Conservation (phyloP, 164 flowering plant genomes). For the Magnolia sinica region DNA sequence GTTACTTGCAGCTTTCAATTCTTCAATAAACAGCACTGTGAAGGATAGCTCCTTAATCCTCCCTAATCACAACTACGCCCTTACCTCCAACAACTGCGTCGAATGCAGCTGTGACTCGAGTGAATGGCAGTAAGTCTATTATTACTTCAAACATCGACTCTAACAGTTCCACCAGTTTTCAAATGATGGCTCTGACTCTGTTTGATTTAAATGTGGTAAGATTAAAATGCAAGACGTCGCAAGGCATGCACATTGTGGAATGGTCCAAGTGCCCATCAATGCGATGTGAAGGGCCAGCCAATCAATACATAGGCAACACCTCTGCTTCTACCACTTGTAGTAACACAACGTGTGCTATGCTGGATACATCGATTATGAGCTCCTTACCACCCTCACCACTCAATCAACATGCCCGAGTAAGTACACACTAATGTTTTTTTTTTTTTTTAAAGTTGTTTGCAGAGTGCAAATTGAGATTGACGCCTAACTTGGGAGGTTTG, state of each 20-base stretch:
- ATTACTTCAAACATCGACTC: neutral
- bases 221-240: slow-evolving; percentile 51
- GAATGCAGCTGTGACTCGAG: slow-evolving; percentile 49
- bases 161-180: neutral
- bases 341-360: slow-evolving; percentile 49
- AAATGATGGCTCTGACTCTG: neutral
- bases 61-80: slow-evolving; percentile 46
- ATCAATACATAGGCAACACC: slow-evolving; percentile 37
- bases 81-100: slow-evolving; percentile 64
- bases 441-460: too few species aligned
- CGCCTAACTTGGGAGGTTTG: too few species aligned
- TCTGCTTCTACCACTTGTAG: slow-evolving; percentile 21
- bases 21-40: slow-evolving; percentile 34
- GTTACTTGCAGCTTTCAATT: slow-evolving; percentile 45
- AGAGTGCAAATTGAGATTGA: neutral
- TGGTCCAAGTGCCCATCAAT: slow-evolving; percentile 47
- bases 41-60: slow-evolving; percentile 46
- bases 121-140: slow-evolving; percentile 41
- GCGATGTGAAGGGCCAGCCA: slow-evolving; percentile 30
- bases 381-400: slow-evolving; percentile 32
- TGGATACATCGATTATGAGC: slow-evolving; percentile 41
- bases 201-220: slow-evolving; percentile 22
- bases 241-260: slow-evolving; percentile 17
- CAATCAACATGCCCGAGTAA: too few species aligned
- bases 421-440: too few species aligned